Evolutionary conservation across 139 green algal genomes (phyloP), one percentile per base, ranked within the genome.

Genomic region (Edaphochlamys debaryana): DNA sequence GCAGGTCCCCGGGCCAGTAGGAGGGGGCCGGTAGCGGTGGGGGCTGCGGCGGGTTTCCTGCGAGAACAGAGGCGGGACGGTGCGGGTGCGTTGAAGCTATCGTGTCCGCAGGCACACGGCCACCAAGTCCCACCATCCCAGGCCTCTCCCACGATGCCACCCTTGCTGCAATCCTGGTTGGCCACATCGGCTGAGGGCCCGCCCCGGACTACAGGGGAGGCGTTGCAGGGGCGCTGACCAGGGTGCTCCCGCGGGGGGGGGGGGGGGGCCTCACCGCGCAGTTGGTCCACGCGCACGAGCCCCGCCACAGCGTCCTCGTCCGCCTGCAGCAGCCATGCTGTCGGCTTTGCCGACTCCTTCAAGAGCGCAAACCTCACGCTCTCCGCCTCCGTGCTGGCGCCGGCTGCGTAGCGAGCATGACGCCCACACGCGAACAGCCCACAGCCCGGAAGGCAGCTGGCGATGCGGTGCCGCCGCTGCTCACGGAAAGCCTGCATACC

Each of bases 261-360:
- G n/a, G n/a, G n/a, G n/a, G n/a, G n/a, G n/a, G n/a, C 0, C 73
- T 19, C 41, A 81, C 75, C 75, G 48, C 75, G 58, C 3, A 81
- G 60, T 15, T 67, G 75, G 37, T 71, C 30, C 20, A 81, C 41
- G 7, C 75, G 42, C 13, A 71, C 75, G 2, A 45, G 41, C 0
- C 41, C 41, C 20, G 38, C 2, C 60, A 13, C n/a, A 3, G 30
- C 60, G 40, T 48, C 60, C 15, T 63, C 75, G 32, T 71, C 75
- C 1, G 60, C n/a, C 6, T 58, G 5, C 3, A 81, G 75, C 2
- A 81, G 4, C 75, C 75, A 81, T n/a, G 60, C 15, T 52, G 75
- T 37, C 22, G 30, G 60, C n/a, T 62, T 81, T 0, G 17, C 30
- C 3, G 30, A 15, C 30, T 67, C 41, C 17, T 71, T 60, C 4